Evolutionary conservation across 2,329 filamentous ascomycete species (phyloP).

Genomic region (Albophoma yamanashiensis): DNA sequence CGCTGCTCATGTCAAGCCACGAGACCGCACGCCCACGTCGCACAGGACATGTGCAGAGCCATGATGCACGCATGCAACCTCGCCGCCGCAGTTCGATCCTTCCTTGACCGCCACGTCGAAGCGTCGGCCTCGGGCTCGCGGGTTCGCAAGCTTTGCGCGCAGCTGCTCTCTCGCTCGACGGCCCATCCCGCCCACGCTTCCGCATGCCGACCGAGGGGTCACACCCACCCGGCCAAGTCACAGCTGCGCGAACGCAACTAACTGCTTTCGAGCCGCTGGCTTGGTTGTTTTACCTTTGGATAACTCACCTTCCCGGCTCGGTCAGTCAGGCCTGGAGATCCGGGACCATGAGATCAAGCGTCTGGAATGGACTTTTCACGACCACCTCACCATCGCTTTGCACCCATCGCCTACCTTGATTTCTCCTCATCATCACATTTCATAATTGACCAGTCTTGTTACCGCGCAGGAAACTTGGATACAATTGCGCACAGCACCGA

Average conservation of each 20-base stretch:
- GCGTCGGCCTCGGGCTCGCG: neutral
- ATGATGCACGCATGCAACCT: neutral
- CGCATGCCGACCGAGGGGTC: neutral
- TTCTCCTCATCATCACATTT: neutral
- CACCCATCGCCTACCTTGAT: neutral
- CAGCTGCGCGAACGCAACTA: neutral
- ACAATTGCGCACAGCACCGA: neutral
- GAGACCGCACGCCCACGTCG: neutral
- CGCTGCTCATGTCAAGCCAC: neutral
- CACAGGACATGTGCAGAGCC: neutral
- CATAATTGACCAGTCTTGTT: constrained; percentile 1
- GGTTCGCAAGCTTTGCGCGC: neutral
- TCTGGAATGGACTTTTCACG: neutral
- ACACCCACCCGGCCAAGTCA: neutral
- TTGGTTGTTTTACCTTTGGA: neutral
- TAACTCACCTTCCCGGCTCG: neutral
- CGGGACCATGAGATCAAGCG: neutral
- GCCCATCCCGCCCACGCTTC: neutral
- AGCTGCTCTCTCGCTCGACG: neutral
- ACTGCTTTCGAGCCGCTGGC: neutral
- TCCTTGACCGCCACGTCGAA: neutral
- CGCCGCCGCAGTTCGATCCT: neutral
- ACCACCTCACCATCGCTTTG: neutral
- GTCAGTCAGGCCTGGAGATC: neutral
- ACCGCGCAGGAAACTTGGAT: neutral